phyloP scores from a whole-genome alignment of 495 filamentous ascomycete genomes.

The Penicillium atrosanguineum region DNA sequence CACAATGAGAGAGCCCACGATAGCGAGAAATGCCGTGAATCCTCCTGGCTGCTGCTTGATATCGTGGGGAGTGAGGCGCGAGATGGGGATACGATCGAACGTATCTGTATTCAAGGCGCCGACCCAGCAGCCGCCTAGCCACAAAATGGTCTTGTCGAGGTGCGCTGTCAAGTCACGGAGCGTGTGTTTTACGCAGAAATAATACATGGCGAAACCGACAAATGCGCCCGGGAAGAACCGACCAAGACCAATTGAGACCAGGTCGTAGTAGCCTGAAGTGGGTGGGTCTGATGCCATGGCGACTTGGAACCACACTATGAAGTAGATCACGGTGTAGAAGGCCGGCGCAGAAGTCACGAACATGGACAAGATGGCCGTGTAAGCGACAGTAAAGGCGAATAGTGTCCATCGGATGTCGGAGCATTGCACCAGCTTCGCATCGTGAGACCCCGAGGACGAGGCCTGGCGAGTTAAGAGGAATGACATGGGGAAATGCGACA shows the following conservation, averaged over 20 bases:
- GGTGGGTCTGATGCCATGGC: conserved; percentile 72
- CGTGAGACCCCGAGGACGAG: conserved; percentile 13
- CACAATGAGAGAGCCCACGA: conserved; percentile 53
- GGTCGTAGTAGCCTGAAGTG: conserved; percentile 42
- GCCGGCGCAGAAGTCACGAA: conserved; percentile 60
- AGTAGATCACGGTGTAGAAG: conserved; percentile 65
- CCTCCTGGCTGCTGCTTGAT: conserved; percentile 74
- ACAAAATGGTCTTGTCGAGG: conserved; percentile 70
- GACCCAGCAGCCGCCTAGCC: conserved; percentile 75
- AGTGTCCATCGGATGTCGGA: conserved; percentile 67
- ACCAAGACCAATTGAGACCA: conserved; percentile 63
- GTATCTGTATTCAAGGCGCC: conserved; percentile 75
- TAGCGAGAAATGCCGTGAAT: conserved; percentile 59
- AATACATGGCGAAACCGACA: conserved; percentile 66
- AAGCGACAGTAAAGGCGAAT: conserved; percentile 60
- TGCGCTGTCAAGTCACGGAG: conserved; percentile 60
- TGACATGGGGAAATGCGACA: conserved; percentile 67
- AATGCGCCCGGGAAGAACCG: conserved; percentile 74
- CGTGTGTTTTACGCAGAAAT: conserved; percentile 50
- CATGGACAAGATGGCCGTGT: conserved; percentile 62
- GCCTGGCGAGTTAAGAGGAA: conserved; percentile 53
- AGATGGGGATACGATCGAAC: conserved; percentile 72
- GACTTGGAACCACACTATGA: conserved; percentile 71
- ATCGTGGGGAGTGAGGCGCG: conserved; percentile 70
- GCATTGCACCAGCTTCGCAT: conserved; percentile 38